Base-by-base conservation (phyloP, 2,329 filamentous ascomycete species). In the Penicillium palitans region DNA sequence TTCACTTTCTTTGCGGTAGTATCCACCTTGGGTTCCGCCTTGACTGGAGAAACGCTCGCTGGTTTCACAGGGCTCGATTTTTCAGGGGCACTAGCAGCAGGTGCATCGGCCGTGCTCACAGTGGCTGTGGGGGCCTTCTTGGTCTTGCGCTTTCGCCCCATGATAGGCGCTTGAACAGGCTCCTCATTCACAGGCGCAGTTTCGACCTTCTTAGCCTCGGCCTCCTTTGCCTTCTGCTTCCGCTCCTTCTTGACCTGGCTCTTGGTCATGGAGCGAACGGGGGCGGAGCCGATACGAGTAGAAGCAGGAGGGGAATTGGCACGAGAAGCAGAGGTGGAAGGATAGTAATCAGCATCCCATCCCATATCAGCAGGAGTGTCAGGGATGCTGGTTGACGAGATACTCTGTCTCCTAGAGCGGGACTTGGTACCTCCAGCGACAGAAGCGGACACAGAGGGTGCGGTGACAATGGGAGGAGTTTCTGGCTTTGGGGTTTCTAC, bases 81-180 rank as follows among this genome's bases (percentile, higher is more conserved):
- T 35, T 70, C 66, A 2, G 59, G 9, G 3, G 40, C 17, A 44
- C 35, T 55, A n/a, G 67, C 58, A 7, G 64, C 55, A 3, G 59
- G 33, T 13, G 55, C 41, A 24, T 52, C 55, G 2, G 61, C 47
- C 3, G 60, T 55, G 19, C 70, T 71, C 24, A 66, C 57, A 15
- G 65, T 66, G 41, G 57, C 63, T 9, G 69, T 61, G 7, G 74
- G 70, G 5, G 78, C 69, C 61, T 80, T 81, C 70, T 80, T 81
- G 25, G 79, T 78, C 63, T 82, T 88, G 67, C 86, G 86, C 73
- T 87, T 87, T 42, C 86, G 78, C 24, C 84, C 84, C 57, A 87
- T 73, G 44, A 88, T 87, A 0, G 86, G 85, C 45, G 84, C 86
- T 63, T 85, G 82, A 6, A 83, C 77, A 27, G 78, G 72, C 62